Evolutionary conservation across 2,329 filamentous ascomycete genomes (phyloP).

Genomic region (Helotiales sp.): DNA sequence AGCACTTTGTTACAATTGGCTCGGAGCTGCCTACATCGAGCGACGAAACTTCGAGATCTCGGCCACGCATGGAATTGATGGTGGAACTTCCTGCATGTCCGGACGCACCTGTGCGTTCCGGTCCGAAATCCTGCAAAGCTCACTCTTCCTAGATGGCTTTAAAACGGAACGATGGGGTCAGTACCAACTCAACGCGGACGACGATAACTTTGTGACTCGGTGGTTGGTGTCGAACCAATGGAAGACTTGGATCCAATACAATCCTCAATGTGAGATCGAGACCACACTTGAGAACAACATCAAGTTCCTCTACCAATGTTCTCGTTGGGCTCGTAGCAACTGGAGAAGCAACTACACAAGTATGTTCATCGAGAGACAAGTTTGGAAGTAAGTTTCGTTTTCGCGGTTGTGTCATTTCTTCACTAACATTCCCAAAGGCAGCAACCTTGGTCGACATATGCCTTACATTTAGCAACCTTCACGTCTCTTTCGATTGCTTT

Average conservation of each 20-base stretch:
- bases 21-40: slow-evolving; percentile 90
- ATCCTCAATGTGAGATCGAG: slow-evolving; percentile 86
- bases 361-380: slow-evolving; percentile 79
- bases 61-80: slow-evolving; percentile 92
- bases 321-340: slow-evolving; percentile 95
- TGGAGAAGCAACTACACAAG: slow-evolving; percentile 97
- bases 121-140: slow-evolving; percentile 83
- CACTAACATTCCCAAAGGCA: slow-evolving; percentile 59
- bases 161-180: slow-evolving; percentile 89
- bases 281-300: slow-evolving; percentile 89
- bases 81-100: slow-evolving; percentile 95
- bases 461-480: slow-evolving; percentile 89
- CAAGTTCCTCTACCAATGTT: slow-evolving; percentile 91
- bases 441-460: slow-evolving; percentile 92
- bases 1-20: slow-evolving; percentile 79
- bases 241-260: slow-evolving; percentile 96
- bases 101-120: slow-evolving; percentile 92
- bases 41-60: slow-evolving; percentile 96
- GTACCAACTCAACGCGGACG: slow-evolving; percentile 92
- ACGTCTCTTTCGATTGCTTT: slow-evolving; percentile 83
- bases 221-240: slow-evolving; percentile 92
- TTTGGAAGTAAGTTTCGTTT: slow-evolving; percentile 78
- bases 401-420: neutral
- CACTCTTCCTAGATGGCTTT: slow-evolving; percentile 85
- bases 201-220: slow-evolving; percentile 97